Evolutionary conservation across 179 eudicot genomes (phyloP), one percentile per base, ranked within the genome.

Genomic region (Amaranthus tricolor): DNA sequence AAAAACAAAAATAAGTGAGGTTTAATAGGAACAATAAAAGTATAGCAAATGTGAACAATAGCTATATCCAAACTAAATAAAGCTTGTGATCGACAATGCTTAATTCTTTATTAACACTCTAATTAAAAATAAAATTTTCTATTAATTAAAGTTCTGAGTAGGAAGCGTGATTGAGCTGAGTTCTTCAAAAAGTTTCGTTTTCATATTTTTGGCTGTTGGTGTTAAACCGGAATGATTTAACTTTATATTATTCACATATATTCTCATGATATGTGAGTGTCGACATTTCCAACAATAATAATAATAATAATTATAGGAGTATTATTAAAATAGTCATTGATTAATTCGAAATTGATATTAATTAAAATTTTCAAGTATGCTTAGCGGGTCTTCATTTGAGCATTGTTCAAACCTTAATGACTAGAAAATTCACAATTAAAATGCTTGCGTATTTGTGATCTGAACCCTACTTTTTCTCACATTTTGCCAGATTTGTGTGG

Each of bases 191-290:
- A 31, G 40, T 31, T 31, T 31, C 40, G 40, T 31, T 31, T 31
- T 31, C 40, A 31, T 31, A 31, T 31, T 31, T 60, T 74, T 65
- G 71, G 31, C 52, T 13, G 58, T 16, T 12, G 61, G 53, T 24
- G 70, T 24, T 24, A 57, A 55, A 44, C 24, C 52, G 47, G 24
- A 43, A 62, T 15, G 62, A 31, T 14, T 56, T 16, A 64, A 59
- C 67, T 56, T 56, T 14, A 66, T 40, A 66, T 72, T 52, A 50
- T 76, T 76, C 74, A 69, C 70, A 53, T 72, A 72, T 56, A 72
- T 77, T 71, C 80, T 77, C 71, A 71, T 71, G 66, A n/a, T 72
- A 53, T 56, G 43, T 72, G 76, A 78, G 72, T 72, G 72, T 64
- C 68, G 63, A 54, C 70, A 71, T 70, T 62, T 60, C 68, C 40